Conservation (phyloP, 106 monocot genomes). For the Triglochin maritima region DNA sequence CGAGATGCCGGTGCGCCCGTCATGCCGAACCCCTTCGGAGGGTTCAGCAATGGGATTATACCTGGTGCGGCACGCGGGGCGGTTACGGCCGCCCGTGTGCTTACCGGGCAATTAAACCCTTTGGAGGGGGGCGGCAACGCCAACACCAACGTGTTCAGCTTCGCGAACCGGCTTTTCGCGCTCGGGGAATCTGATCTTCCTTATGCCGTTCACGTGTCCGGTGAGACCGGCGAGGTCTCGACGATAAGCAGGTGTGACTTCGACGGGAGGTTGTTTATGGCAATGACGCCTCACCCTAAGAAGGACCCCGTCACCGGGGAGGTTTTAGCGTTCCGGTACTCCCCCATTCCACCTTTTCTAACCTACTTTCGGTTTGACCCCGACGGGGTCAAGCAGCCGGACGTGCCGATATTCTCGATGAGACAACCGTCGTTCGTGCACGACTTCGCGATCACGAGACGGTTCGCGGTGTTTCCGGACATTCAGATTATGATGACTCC, state of each 20-base stretch:
- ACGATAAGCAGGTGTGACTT: slow-evolving; percentile 11
- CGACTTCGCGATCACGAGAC: slow-evolving; percentile 78
- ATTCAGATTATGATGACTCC: slow-evolving; percentile 81
- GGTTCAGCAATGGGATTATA: not conserved
- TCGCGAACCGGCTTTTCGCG: slow-evolving; percentile 11
- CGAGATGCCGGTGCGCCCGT: slow-evolving; percentile 2
- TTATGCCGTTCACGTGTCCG: slow-evolving; percentile 15
- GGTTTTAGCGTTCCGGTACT: slow-evolving; percentile 17
- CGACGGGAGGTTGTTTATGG: slow-evolving; percentile 3
- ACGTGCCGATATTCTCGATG: slow-evolving; percentile 66
- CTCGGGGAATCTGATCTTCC: slow-evolving; percentile 22
- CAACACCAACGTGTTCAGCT: slow-evolving; percentile 8
- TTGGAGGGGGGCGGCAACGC: not conserved
- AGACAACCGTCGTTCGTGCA: slow-evolving; percentile 54
- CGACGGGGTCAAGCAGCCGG: slow-evolving; percentile 39
- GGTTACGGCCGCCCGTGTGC: not conserved
- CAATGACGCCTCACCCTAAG: slow-evolving; percentile 21
- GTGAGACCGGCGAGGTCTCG: slow-evolving; percentile 2
- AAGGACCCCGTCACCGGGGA: slow-evolving; percentile 15
- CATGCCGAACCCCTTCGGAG: not conserved
- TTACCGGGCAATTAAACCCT: slow-evolving; percentile 5
- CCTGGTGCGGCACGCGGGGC: not conserved
- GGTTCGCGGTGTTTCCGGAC: slow-evolving; percentile 51
- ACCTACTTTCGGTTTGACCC: slow-evolving; percentile 47
- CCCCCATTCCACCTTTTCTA: slow-evolving; percentile 4